Evolutionary conservation across 495 filamentous ascomycete genomes (phyloP), one percentile per base, ranked within the genome.

Genomic region (Emericellopsis terricola): DNA sequence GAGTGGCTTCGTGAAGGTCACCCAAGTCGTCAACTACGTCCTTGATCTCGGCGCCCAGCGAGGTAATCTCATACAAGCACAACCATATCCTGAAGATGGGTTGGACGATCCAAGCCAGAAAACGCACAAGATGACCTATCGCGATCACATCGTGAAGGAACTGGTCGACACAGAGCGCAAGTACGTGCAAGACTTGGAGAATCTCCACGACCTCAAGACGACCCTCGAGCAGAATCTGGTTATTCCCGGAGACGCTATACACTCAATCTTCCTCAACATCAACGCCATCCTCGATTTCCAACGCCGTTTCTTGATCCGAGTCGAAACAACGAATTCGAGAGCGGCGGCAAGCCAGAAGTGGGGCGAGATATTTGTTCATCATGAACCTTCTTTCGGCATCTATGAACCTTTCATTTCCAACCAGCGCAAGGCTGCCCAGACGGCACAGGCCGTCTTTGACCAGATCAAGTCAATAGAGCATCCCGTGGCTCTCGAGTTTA

Each of bases 401-500:
- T 97, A 97, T 47, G 83, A 92, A 43, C 89, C 87, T 3, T 97
- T 94, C 51, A 94, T 94, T 37, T 79, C 89, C 28, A 97, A 97
- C 50, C 84, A 92, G 53, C 68, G 71, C 14, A 73, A 73, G 47
- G 74, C 75, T 29, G 73, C 73, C 18, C 63, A 65, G 34, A 59
- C 69, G 14, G 74, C 72, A 1, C 64, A 62, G 32, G 55, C 63
- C 28, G 64, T 72, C 15, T 79, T 76, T 38, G 68, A 75, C 36
- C 76, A 76, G 47, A 69, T 71, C 19, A 51, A 57, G 26, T 35
- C 46, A 3, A 62, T 63, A 9, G 57, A 61, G 2, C 67, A 71
- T 40, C 65, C 67, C 3, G 67, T 71, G 5, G 62, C 66, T 4
- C 62, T 60, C 31, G 67, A 71, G 36, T 66, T 69, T 40, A 69